A percentile compares a stretch with the other conserved stretches of the same genome.
These are phyloP conservation scores for Claviceps sp. DNA, from an alignment of 2,329 filamentous ascomycete genomes.

Conservation along the genomic window DNA sequence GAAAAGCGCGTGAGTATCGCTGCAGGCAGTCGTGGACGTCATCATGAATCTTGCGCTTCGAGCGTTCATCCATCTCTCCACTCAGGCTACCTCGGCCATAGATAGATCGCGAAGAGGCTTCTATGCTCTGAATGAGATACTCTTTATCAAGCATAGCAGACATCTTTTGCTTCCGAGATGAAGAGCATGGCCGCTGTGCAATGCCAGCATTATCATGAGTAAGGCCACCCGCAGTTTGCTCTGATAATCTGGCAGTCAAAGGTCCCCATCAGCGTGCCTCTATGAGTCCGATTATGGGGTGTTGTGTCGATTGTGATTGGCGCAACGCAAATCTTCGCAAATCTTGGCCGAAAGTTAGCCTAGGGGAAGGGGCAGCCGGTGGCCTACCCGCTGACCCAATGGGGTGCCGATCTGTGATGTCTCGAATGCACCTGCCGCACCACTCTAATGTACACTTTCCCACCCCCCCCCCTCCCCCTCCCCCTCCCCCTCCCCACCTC, in stretches of 20 bases:
- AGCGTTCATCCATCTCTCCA: background rate
- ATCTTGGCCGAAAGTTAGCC: constrained; percentile 5
- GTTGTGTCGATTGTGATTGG: background rate
- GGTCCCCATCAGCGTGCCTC: background rate
- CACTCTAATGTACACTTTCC: background rate
- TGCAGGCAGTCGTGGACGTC: background rate
- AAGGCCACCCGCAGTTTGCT: background rate
- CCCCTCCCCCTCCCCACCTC: too few relatives aligned
- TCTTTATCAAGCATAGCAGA: background rate
- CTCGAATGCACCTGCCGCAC: background rate
- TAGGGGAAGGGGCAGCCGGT: background rate
- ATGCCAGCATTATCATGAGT: background rate
- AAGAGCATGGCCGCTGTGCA: background rate
- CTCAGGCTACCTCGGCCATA: background rate
- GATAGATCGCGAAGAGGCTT: background rate
- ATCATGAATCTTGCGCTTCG: background rate
- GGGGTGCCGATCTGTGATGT: constrained; percentile 3
- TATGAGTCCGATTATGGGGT: background rate
- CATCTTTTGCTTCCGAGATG: background rate
- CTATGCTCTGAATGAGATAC: background rate
- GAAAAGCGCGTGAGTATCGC: background rate
- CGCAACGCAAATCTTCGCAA: background rate
- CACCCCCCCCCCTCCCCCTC: background rate
- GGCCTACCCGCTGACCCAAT: constrained; percentile 1
- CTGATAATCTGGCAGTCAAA: background rate